phyloP scores from a whole-genome alignment of 169 alveolate genomes.

The Cytauxzoon felis region DNA sequence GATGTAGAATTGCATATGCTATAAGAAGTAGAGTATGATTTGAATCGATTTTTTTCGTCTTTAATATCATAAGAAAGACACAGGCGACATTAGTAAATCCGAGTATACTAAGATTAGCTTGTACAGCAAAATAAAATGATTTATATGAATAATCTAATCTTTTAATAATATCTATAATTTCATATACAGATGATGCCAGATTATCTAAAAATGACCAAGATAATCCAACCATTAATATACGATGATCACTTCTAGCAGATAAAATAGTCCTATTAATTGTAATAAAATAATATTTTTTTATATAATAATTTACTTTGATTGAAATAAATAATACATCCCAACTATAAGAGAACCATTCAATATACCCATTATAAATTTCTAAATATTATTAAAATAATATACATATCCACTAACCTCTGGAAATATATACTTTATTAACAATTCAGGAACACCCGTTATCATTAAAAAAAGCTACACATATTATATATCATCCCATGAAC shows the following conservation, averaged over 20 bases:
- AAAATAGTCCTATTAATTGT: conserved; percentile 10
- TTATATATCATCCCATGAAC: not conserved
- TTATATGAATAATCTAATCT: conserved; percentile 16
- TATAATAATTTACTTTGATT: conserved; percentile 32
- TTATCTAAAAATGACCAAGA: conserved; percentile 51
- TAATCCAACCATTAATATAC: conserved; percentile 23
- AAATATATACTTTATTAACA: conserved; percentile 22
- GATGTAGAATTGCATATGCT: not conserved
- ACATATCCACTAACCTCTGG: conserved; percentile 26
- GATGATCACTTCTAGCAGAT: conserved; percentile 26
- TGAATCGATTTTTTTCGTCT: not conserved
- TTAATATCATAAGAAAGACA: conserved; percentile 25
- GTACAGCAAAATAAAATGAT: conserved; percentile 33
- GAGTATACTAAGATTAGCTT: conserved; percentile 27
- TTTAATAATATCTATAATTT: not conserved
- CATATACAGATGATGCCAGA: conserved; percentile 6
- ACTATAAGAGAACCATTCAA: conserved; percentile 12
- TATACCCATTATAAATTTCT: conserved; percentile 47
- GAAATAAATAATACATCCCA: conserved; percentile 26
- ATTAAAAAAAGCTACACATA: conserved; percentile 21
- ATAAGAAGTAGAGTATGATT: not conserved
- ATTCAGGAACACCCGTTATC: conserved; percentile 54
- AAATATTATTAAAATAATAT: not conserved
- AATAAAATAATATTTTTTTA: not conserved
- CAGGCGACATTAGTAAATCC: conserved; percentile 5